These are phyloP conservation scores for Coemansia sp. DNA, from an alignment of 192 early-diverging fungal species.

Conservation along the genomic window DNA sequence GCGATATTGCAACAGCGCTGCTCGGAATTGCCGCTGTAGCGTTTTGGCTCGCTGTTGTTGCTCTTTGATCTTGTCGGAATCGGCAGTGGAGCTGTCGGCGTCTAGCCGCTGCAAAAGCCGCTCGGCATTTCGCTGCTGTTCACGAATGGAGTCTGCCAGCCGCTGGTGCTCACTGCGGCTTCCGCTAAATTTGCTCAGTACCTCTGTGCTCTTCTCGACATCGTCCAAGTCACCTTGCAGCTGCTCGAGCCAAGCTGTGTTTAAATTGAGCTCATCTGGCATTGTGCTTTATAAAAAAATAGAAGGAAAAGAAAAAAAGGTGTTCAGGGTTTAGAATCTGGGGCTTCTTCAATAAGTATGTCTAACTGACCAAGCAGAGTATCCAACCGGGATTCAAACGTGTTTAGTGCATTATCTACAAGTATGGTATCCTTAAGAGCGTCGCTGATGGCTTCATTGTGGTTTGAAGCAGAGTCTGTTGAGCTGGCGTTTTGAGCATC, in stretches of 20 bases:
- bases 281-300: not conserved
- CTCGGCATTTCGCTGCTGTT: constrained; percentile 40
- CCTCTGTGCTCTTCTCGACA: constrained; percentile 21
- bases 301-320: constrained; percentile 2
- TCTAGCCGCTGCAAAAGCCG: constrained; percentile 25
- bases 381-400: constrained; percentile 35
- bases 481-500: not conserved
- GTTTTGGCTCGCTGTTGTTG: not conserved
- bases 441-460: constrained; percentile 14
- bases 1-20: constrained; percentile 32
- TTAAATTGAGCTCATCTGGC: constrained; percentile 4
- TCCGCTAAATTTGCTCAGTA: constrained; percentile 37
- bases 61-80: not conserved
- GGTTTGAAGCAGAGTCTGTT: not conserved
- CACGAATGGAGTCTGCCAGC: constrained; percentile 42
- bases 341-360: constrained; percentile 16
- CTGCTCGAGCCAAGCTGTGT: constrained; percentile 12
- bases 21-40: constrained; percentile 31
- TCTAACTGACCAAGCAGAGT: constrained; percentile 30
- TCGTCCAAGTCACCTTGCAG: constrained; percentile 32
- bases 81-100: constrained; percentile 1
- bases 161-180: constrained; percentile 32
- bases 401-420: constrained; percentile 25
- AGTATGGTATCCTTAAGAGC: constrained; percentile 28
- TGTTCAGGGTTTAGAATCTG: not conserved